A percentile compares a stretch with the other conserved stretches of the same genome.
These are phyloP conservation scores for Sporothrix brunneoviolacea DNA, from an alignment of 2,329 filamentous ascomycete species.

Conservation along the genomic window DNA sequence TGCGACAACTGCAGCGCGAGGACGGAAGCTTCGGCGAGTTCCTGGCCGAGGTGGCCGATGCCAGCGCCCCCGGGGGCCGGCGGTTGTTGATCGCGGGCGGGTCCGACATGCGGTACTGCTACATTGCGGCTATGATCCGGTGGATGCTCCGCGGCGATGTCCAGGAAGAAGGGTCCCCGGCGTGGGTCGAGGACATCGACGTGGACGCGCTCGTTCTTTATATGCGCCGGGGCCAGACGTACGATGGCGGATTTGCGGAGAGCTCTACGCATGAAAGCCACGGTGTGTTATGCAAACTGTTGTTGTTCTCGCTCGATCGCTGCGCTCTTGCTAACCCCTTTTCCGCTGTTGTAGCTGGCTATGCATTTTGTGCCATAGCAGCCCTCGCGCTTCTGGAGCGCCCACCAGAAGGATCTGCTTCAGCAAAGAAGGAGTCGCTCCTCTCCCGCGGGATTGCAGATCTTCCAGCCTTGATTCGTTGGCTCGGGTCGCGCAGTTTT, in stretches of 20 bases:
- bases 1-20: conserved; percentile 65
- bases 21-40: conserved; percentile 93
- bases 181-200: conserved; percentile 65
- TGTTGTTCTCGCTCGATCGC: no score
- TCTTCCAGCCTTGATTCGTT: conserved; percentile 34
- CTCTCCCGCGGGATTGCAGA: conserved; percentile 35
- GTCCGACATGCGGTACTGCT: conserved; percentile 80
- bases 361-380: conserved; percentile 81
- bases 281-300: no score
- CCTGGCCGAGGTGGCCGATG: conserved; percentile 40
- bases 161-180: conserved; percentile 38
- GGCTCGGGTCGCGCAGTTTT: conserved; percentile 55
- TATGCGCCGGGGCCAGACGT: conserved; percentile 59
- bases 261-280: conserved; percentile 76
- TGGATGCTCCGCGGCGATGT: conserved; percentile 69
- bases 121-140: conserved; percentile 71
- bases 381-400: conserved; percentile 70
- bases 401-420: conserved; percentile 35
- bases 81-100: conserved; percentile 62
- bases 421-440: conserved; percentile 22
- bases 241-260: conserved; percentile 80
- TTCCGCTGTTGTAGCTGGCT: conserved; percentile 55
- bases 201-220: conserved; percentile 63
- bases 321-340: background rate
- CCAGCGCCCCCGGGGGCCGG: background rate